Evolutionary conservation across 2,329 filamentous ascomycete genomes (phyloP).

Genomic region (Apiospora koreana): DNA sequence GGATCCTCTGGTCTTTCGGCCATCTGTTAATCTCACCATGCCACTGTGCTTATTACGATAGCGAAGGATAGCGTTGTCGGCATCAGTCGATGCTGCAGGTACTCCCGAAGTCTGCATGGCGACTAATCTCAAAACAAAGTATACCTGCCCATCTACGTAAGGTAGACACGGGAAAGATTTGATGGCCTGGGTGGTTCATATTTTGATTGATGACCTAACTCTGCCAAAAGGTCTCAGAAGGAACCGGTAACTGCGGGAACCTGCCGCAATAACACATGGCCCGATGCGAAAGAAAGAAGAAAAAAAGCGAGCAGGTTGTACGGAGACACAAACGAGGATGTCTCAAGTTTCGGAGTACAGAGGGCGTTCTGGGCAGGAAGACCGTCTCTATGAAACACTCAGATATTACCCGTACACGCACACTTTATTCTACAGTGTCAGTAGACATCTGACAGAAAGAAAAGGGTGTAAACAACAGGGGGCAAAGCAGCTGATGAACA

Average conservation of each 20-base stretch:
- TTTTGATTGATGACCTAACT: background rate
- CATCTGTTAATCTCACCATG: background rate
- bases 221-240: background rate
- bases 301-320: too few relatives aligned
- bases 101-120: background rate
- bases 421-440: background rate
- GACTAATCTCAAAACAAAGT: background rate
- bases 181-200: background rate
- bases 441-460: background rate
- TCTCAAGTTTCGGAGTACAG: background rate
- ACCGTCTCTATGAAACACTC: background rate
- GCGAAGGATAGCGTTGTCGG: background rate
- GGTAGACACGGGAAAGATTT: background rate
- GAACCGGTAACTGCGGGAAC: background rate
- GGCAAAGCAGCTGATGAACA: background rate
- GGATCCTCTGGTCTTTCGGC: background rate
- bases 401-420: background rate
- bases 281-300: background rate
- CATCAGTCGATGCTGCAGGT: background rate
- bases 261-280: constrained; percentile 3
- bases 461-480: background rate
- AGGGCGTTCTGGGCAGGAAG: background rate
- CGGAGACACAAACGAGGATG: background rate
- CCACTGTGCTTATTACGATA: background rate
- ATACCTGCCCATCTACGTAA: background rate